Base-by-base conservation (phyloP, 306 rosid species). In the Cucurbita maxima region DNA sequence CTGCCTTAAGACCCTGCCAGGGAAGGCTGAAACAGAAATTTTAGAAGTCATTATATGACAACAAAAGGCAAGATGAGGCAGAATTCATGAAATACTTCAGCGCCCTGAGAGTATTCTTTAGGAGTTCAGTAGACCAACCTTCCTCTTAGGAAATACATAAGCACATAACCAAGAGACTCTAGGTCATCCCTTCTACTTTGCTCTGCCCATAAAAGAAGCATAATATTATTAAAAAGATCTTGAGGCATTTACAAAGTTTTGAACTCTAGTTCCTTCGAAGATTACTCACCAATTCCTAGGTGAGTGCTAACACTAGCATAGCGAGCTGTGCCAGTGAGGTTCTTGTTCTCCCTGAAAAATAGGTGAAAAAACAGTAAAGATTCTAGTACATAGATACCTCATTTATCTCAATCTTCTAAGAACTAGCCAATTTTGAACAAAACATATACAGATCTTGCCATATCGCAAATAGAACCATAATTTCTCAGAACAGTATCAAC, bases 161-260 rank as follows among this genome's bases (percentile, higher is more conserved):
- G 96, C 82, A 91, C 97, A 79, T 89, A 95, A 81, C 99, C 99
- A 79, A 95, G 99, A 83, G 99, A 95, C 81, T 95, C 99, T 84
- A 95, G 81, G 84, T 95, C 99, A 83, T 95, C 99, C 89, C 99
- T 95, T 89, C 99, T 86, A 93, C 99, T 95, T 87, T 95, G 99
- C 76, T 95, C 99, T 95, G 82, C 82, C 81, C 74, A 60, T 37
- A 76, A 76, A 83, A 78, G 43, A 64, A 37, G 1, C 76, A 52
- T 73, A 64, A 71, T 69, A 47, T 20, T 18, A 58, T 73, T 79
- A 43, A 86, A 75, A 84, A 76, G 77, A 78, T 72, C n/a, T 52
- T 56, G 62, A 54, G 54, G n/a, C 74, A 68, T 19, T 25, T 56
- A 16, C 5, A 56, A 62, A 43, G 73, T 52, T 41, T 40, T 74